Percentiles rank a stretch among this genome's conserved stretches.
phyloP scores from a whole-genome alignment of 129 eudicot genomes.

The Ambrosia trifida region DNA sequence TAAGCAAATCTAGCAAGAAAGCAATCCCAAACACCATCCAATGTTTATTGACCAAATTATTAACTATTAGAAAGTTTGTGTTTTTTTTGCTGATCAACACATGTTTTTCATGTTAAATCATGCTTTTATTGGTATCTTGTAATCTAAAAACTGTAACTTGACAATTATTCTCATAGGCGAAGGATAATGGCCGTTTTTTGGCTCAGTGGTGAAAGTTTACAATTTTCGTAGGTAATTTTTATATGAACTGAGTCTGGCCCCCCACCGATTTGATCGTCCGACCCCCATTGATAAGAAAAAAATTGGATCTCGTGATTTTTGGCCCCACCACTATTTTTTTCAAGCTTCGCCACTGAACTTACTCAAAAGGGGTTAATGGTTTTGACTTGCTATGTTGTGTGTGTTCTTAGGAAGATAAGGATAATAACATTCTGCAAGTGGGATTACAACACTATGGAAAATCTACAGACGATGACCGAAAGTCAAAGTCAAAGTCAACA shows the following conservation, averaged over 20 bases:
- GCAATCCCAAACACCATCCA: neutral
- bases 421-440: conserved; percentile 42
- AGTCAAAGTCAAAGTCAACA: conserved; percentile 31
- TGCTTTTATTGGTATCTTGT: neutral
- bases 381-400: conserved; percentile 17
- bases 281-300: too few relatives aligned
- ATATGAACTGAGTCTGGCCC: too few relatives aligned
- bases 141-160: conserved; percentile 9
- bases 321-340: too few relatives aligned
- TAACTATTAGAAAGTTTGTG: neutral
- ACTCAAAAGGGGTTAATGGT: conserved; percentile 13
- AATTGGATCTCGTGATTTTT: too few relatives aligned
- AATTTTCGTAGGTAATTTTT: too few relatives aligned
- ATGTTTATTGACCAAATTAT: neutral
- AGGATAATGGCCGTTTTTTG: too few relatives aligned
- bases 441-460: conserved; percentile 43
- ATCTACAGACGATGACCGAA: conserved; percentile 31
- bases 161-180: too few relatives aligned
- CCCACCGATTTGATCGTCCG: too few relatives aligned
- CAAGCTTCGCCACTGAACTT: too few relatives aligned
- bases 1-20: too few relatives aligned
- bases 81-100: neutral
- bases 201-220: too few relatives aligned
- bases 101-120: neutral
- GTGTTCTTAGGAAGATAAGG: conserved; percentile 41